A percentile compares a stretch with the other conserved stretches of the same genome.
These are phyloP conservation scores for Eleusine indica DNA, from an alignment of 176 grass and related monocot genomes.

Conservation along the genomic window DNA sequence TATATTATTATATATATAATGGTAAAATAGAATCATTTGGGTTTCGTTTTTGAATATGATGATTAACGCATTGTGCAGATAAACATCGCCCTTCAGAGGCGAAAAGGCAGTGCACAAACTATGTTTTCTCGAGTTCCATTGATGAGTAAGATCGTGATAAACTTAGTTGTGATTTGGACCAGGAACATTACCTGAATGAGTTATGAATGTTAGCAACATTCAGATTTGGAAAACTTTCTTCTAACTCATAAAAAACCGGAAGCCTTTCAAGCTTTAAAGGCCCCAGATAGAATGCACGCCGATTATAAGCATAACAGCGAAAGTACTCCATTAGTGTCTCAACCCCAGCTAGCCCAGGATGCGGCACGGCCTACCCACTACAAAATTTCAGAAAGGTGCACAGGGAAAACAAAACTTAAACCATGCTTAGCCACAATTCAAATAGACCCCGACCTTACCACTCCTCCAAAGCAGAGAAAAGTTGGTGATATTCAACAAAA, in stretches of 20 bases:
- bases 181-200: not conserved
- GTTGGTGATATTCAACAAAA: slow-evolving; percentile 54
- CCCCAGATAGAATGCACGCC: not conserved
- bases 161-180: not conserved
- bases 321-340: slow-evolving; percentile 26
- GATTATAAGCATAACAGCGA: not conserved
- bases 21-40: too few species aligned
- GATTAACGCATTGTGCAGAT: too few species aligned
- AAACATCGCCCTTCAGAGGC: too few species aligned
- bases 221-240: not conserved
- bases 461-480: slow-evolving; percentile 48
- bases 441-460: slow-evolving; percentile 43
- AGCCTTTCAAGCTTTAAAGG: not conserved
- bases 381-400: slow-evolving; percentile 51
- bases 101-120: too few species aligned
- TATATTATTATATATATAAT: too few species aligned
- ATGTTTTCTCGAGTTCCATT: too few species aligned
- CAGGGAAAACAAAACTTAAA: slow-evolving; percentile 20
- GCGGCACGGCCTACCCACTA: slow-evolving; percentile 38
- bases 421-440: slow-evolving; percentile 44
- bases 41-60: too few species aligned
- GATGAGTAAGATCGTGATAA: too few species aligned
- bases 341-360: slow-evolving; percentile 38
- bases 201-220: not conserved
- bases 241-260: not conserved